Percentiles rank a stretch among this genome's conserved stretches.
Evolutionary conservation across 2,329 filamentous ascomycete genomes (phyloP).

Genomic region (Blastomyces percursus): DNA sequence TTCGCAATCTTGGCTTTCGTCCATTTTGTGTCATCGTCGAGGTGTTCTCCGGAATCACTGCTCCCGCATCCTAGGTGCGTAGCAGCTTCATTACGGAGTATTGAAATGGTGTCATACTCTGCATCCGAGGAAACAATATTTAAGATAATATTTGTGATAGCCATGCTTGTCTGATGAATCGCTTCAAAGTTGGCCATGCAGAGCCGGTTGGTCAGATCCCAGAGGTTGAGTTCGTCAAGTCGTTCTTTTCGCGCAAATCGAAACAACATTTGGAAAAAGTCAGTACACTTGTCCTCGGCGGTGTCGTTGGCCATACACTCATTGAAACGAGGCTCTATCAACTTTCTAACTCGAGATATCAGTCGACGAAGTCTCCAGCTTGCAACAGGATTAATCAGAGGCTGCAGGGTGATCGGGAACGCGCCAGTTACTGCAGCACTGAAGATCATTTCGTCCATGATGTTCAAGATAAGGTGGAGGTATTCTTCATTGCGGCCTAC

Average conservation of each 20-base stretch:
- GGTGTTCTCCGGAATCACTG: background rate
- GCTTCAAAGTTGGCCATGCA: background rate
- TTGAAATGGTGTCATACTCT: background rate
- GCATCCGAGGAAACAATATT: background rate
- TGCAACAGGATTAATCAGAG: background rate
- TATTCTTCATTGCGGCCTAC: background rate
- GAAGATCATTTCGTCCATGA: background rate
- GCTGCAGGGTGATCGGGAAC: background rate
- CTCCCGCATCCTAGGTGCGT: background rate
- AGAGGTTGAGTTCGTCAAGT: background rate
- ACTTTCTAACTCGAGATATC: background rate
- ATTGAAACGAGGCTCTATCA: background rate
- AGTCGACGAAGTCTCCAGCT: background rate
- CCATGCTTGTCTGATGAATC: background rate
- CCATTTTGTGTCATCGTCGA: background rate
- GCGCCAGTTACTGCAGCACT: background rate
- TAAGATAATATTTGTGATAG: background rate
- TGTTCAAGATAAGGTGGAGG: background rate
- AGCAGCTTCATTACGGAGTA: background rate
- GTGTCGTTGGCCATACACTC: background rate
- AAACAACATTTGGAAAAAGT: background rate
- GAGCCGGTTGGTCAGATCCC: background rate
- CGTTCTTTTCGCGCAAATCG: background rate
- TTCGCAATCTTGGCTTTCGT: background rate
- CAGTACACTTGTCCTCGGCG: background rate